Evolutionary conservation across 176 grass and related monocot genomes (phyloP).

Genomic region (Eremochloa ophiuroides): DNA sequence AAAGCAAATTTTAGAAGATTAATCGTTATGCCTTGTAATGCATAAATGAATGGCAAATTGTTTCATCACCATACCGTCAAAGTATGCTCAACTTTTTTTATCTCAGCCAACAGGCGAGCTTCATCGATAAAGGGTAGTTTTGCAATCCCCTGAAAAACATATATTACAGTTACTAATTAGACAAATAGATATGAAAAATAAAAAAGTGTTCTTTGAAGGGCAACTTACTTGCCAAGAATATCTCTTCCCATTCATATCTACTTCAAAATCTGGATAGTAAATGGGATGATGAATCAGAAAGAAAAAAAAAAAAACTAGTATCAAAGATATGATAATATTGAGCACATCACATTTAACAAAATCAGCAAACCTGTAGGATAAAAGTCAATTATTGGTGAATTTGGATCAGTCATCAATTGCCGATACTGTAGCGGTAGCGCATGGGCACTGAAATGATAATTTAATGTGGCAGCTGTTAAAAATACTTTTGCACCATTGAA

Average conservation of each 20-base stretch:
- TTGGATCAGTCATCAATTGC: slow-evolving; percentile 66
- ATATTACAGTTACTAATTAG: slow-evolving; percentile 26
- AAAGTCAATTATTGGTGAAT: slow-evolving; percentile 92
- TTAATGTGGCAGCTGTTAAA: slow-evolving; percentile 26
- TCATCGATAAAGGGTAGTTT: slow-evolving; percentile 98
- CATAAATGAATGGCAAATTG: slow-evolving; percentile 12
- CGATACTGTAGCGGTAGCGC: slow-evolving; percentile 85
- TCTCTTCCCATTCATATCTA: slow-evolving; percentile 99
- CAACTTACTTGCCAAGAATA: slow-evolving; percentile 90
- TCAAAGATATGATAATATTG: neutral
- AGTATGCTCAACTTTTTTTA: slow-evolving; percentile 90
- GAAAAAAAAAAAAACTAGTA: neutral
- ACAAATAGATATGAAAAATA: slow-evolving; percentile 20
- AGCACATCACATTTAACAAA: neutral
- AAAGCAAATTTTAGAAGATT: slow-evolving; percentile 22
- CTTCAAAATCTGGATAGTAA: slow-evolving; percentile 78
- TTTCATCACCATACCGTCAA: slow-evolving; percentile 58
- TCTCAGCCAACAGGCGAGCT: slow-evolving; percentile 75
- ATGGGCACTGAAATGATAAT: slow-evolving; percentile 79
- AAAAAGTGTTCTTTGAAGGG: slow-evolving; percentile 1
- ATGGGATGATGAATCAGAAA: slow-evolving; percentile 5
- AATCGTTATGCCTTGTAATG: slow-evolving; percentile 1
- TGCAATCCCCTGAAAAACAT: slow-evolving; percentile 69
- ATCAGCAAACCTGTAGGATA: slow-evolving; percentile 78
- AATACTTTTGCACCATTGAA: slow-evolving; percentile 4